Evolutionary conservation across 1,284 basidiomycete genomes (phyloP), one percentile per base, ranked within the genome.

Genomic region (Waitea zeae): DNA sequence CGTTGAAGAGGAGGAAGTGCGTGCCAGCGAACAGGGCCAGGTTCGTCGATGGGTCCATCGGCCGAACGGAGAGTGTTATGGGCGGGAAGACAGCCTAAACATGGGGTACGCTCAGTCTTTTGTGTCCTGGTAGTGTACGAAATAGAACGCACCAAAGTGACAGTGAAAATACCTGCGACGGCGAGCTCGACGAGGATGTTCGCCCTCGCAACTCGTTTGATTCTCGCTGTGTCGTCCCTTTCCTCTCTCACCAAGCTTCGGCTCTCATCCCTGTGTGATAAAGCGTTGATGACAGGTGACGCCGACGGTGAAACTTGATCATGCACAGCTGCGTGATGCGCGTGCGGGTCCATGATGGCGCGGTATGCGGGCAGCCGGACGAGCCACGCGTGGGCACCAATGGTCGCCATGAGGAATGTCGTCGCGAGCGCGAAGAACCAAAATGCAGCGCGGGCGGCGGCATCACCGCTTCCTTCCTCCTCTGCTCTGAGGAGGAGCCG

Each of bases 51-150:
- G 70, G 64, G 40, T 72, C 72, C 2, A 70, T 70, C 1, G 87
- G 68, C 22, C 54, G 51, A 34, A 92, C 70, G 0, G 77, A 78
- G 3, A 75, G 70, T 3, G 88, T 89, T 38, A 89, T 78, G 0
- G 86, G 70, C 3, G 88, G 88, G 54, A 75, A 90, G 29, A 90
- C 74, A 20, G 84, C 67, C 87, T 90, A 40, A 3, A 40, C 26
- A 32, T 32, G 17, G n/a, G n/a, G n/a, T 17, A 3, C 15, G 22
- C 44, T 31, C 40, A 37, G 33, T 9, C 18, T 20, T 4, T 9
- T 26, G n/a, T 26, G 14, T 34, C 17, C 12, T 13, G 32, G 19
- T 3, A 19, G 29, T 22, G 6, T 14, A 5, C 2, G 37, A 9
- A 6, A 11, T 13, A 11, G 5, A 5, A 52, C 78, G 44, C 48